These are phyloP conservation scores for Setaria viridis DNA, from an alignment of 202 grass and related monocot species.

Conservation along the genomic window DNA sequence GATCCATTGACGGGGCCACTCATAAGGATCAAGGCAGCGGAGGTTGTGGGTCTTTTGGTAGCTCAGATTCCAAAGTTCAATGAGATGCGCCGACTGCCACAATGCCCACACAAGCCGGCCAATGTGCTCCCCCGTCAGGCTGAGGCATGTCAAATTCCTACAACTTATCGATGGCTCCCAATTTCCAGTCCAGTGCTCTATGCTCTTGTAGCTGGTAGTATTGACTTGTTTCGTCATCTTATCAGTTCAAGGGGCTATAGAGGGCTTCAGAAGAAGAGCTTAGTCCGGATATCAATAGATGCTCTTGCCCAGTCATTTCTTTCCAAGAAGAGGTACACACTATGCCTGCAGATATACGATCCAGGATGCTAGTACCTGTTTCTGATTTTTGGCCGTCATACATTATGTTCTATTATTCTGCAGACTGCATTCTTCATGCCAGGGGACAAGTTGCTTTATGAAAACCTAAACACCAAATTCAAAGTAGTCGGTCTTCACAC, in stretches of 20 bases:
- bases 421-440: not conserved
- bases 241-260: not conserved
- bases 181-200: not conserved
- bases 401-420: no score
- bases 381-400: no score
- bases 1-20: not conserved
- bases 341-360: no score
- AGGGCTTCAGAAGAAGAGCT: not conserved
- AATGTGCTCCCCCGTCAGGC: not conserved
- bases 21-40: not conserved
- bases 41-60: not conserved
- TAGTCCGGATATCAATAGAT: not conserved
- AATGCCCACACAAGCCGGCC: not conserved
- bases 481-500: not conserved
- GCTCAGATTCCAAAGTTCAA: not conserved
- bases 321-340: not conserved
- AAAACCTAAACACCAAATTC: not conserved
- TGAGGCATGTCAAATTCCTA: not conserved
- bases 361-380: no score
- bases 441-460: not conserved
- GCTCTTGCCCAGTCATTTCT: not conserved
- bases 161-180: not conserved
- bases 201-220: not conserved
- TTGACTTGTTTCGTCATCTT: not conserved
- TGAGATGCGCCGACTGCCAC: not conserved